A percentile compares a stretch with the other conserved stretches of the same genome.
phyloP scores from a whole-genome alignment of 345 rosid species.

The Zanthoxylum bungeanum region DNA sequence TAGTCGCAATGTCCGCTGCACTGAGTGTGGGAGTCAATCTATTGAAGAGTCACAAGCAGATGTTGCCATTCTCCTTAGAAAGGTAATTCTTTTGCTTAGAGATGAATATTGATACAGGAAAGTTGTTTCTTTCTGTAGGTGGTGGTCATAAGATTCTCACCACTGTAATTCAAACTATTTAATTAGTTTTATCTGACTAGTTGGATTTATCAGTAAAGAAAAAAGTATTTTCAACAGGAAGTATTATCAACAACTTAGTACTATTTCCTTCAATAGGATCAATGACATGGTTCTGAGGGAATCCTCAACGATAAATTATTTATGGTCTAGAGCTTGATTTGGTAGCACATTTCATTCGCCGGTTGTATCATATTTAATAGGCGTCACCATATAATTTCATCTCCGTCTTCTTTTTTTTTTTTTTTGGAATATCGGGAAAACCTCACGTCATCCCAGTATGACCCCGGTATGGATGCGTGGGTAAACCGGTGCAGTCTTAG shows the following conservation, averaged over 20 bases:
- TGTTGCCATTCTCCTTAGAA: constrained; percentile 83
- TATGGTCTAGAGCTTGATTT: constrained; percentile 3
- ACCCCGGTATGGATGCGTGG: too few relatives aligned
- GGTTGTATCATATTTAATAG: not conserved
- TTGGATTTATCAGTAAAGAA: not conserved
- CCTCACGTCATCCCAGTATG: too few relatives aligned
- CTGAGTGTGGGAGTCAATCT: constrained; percentile 96
- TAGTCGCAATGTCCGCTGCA: constrained; percentile 92
- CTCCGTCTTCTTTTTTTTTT: too few relatives aligned
- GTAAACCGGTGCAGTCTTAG: too few relatives aligned
- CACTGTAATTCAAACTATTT: not conserved
- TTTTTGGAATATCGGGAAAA: too few relatives aligned
- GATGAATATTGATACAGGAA: not conserved
- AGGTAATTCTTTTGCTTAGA: constrained; percentile 42
- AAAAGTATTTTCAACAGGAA: not conserved
- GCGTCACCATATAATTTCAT: too few relatives aligned
- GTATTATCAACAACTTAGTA: not conserved
- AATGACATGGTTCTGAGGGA: not conserved
- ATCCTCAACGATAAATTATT: not conserved
- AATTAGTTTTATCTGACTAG: not conserved
- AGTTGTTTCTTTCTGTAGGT: not conserved
- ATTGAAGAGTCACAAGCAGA: constrained; percentile 99
- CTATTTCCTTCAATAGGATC: not conserved
- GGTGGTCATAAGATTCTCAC: not conserved
- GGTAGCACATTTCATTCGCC: not conserved